phyloP scores from a whole-genome alignment of 1,284 basidiomycete species.

The Sphaerobolus stellatus region DNA sequence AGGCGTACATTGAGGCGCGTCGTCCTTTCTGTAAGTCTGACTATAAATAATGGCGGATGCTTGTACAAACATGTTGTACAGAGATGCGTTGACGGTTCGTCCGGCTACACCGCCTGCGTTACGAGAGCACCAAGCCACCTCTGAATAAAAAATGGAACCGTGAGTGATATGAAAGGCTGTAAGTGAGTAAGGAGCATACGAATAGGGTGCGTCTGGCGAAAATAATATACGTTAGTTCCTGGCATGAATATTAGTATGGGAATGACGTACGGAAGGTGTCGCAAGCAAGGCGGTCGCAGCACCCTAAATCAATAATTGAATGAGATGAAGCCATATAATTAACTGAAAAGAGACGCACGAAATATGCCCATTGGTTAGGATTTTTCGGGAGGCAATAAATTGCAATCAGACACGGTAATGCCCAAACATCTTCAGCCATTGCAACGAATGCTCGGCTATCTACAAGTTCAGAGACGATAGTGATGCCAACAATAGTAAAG shows the following conservation, averaged over 20 bases:
- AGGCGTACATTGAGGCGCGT: conserved; percentile 48
- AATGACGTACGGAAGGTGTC: conserved; percentile 1
- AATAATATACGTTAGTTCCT: neutral
- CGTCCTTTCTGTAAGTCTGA: conserved; percentile 51
- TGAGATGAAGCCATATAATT: neutral
- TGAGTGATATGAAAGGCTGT: neutral
- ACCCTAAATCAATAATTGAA: neutral
- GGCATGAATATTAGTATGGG: too few relatives aligned
- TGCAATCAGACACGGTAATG: conserved; percentile 54
- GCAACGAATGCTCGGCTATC: conserved; percentile 54
- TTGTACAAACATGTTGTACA: conserved; percentile 62
- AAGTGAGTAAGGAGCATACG: conserved; percentile 9
- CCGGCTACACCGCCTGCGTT: conserved; percentile 56
- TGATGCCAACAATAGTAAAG: conserved; percentile 44
- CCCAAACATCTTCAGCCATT: conserved; percentile 52
- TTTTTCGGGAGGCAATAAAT: conserved; percentile 51
- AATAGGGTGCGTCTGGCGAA: conserved; percentile 36
- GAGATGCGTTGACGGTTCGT: conserved; percentile 53
- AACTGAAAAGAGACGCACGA: conserved; percentile 34
- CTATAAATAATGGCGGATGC: conserved; percentile 42
- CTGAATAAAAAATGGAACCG: conserved; percentile 19
- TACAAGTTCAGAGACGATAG: conserved; percentile 49
- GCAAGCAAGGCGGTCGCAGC: conserved; percentile 9
- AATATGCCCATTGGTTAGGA: conserved; percentile 63
- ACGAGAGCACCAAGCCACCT: conserved; percentile 56